phyloP scores from a whole-genome alignment of 306 rosid species.

The Cucumis hystrix region DNA sequence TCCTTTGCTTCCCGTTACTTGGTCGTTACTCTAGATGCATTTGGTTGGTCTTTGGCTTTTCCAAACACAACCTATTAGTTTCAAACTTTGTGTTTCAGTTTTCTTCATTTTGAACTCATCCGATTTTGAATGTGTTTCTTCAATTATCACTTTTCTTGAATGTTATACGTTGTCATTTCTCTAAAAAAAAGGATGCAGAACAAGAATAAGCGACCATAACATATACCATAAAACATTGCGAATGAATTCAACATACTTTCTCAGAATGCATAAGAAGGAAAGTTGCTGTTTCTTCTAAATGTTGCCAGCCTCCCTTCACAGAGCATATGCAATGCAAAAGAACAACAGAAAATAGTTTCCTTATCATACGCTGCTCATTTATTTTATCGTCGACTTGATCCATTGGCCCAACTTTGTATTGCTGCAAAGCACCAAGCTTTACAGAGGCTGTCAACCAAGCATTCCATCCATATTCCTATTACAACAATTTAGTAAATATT shows the following conservation, averaged over 20 bases:
- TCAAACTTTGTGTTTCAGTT: neutral
- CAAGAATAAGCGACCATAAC: constrained; percentile 1
- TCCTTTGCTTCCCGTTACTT: no score
- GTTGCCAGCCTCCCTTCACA: constrained; percentile 97
- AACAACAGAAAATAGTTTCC: constrained; percentile 67
- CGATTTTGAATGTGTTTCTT: neutral
- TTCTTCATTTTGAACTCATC: neutral
- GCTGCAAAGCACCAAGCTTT: constrained; percentile 56
- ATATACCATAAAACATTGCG: neutral
- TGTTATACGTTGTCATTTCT: neutral
- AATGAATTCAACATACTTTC: constrained; percentile 42
- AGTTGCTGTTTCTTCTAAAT: constrained; percentile 74
- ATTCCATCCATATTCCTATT: constrained; percentile 91
- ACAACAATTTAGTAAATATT: constrained; percentile 12
- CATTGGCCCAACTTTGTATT: constrained; percentile 28
- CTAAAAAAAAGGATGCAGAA: neutral
- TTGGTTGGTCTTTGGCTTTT: no score
- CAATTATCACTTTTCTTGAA: neutral
- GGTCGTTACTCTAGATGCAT: no score
- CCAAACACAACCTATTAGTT: no score
- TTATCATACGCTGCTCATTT: constrained; percentile 45
- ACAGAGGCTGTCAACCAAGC: constrained; percentile 72
- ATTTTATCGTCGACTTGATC: constrained; percentile 30
- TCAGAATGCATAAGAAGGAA: constrained; percentile 52
- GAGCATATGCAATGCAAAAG: constrained; percentile 66